Evolutionary conservation across 1,139 yeast species (phyloP).

Genomic region (Pneumocystis murina): DNA sequence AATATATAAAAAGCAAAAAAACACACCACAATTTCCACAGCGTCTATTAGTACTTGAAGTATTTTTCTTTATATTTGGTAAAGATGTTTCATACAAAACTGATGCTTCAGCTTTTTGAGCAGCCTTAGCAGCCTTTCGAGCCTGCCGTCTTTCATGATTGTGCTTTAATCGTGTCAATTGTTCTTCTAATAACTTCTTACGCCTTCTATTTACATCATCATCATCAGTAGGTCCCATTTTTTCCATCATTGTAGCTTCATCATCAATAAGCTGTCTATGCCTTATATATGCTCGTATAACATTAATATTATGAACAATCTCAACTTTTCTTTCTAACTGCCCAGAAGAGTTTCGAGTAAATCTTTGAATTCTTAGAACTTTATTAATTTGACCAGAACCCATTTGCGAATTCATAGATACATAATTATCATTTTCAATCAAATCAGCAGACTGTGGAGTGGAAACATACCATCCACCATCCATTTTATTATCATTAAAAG

Average conservation of each 20-base stretch:
- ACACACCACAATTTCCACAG: constrained; percentile 25
- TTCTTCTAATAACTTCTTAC: constrained; percentile 65
- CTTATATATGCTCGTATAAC: constrained; percentile 75
- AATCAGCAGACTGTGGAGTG: constrained; percentile 16
- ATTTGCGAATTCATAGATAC: constrained; percentile 23
- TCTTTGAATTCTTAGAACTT: constrained; percentile 61
- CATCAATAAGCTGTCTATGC: constrained; percentile 65
- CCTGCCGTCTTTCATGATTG: constrained; percentile 48
- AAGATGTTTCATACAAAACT: constrained; percentile 14
- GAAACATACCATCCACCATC: not conserved
- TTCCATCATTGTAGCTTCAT: constrained; percentile 32
- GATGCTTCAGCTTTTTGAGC: constrained; percentile 22
- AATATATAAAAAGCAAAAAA: constrained; percentile 35
- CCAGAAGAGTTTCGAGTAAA: constrained; percentile 75
- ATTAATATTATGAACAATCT: constrained; percentile 67
- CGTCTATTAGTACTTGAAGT: constrained; percentile 37
- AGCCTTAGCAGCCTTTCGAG: constrained; percentile 35
- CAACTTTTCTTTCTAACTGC: constrained; percentile 66
- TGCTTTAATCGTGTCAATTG: constrained; percentile 74
- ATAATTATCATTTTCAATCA: constrained; percentile 24
- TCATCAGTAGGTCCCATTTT: constrained; percentile 70
- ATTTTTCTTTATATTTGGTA: constrained; percentile 33
- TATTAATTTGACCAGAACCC: constrained; percentile 19
- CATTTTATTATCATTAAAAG: not conserved
- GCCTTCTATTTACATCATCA: constrained; percentile 65